These are phyloP conservation scores for Coemansia sp. DNA, from an alignment of 192 early-diverging fungal genomes.

Conservation along the genomic window DNA sequence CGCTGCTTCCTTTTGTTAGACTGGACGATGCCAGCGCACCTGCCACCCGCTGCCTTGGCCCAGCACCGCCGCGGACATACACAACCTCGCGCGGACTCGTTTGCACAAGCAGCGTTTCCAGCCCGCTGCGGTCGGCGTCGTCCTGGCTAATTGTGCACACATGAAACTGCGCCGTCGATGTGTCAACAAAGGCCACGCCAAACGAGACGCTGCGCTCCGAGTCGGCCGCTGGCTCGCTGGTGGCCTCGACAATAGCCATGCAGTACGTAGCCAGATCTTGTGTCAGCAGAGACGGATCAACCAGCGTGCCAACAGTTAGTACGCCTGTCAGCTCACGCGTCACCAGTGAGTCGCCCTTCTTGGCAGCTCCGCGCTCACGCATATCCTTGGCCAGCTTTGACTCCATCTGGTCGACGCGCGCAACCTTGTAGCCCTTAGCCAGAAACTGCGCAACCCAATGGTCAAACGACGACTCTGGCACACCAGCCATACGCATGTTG, in stretches of 20 bases:
- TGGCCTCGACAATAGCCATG: constrained; percentile 84
- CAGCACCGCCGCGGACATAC: constrained; percentile 50
- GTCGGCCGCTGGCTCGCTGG: constrained; percentile 18
- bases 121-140: constrained; percentile 80
- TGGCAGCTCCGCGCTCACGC: constrained; percentile 63
- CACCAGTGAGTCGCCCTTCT: constrained; percentile 78
- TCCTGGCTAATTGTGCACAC: constrained; percentile 73
- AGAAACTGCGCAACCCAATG: constrained; percentile 96
- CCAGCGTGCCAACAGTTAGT: constrained; percentile 88
- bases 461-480: constrained; percentile 92
- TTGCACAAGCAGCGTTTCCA: constrained; percentile 96
- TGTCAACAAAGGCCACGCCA: constrained; percentile 94
- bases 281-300: constrained; percentile 84
- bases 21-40: constrained; percentile 1
- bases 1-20: constrained; percentile 14
- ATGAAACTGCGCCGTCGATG: constrained; percentile 90
- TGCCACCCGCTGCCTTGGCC: constrained; percentile 27
- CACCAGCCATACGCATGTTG: constrained; percentile 99
- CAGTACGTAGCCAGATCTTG: constrained; percentile 93
- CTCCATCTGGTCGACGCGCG: constrained; percentile 98
- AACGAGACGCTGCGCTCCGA: constrained; percentile 45
- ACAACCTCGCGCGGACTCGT: constrained; percentile 92
- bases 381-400: constrained; percentile 91
- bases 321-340: constrained; percentile 82
- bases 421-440: constrained; percentile 94